Percentiles rank a stretch among this genome's conserved stretches.
Conservation (phyloP, 345 rosid species). For the Excoecaria agallocha region DNA sequence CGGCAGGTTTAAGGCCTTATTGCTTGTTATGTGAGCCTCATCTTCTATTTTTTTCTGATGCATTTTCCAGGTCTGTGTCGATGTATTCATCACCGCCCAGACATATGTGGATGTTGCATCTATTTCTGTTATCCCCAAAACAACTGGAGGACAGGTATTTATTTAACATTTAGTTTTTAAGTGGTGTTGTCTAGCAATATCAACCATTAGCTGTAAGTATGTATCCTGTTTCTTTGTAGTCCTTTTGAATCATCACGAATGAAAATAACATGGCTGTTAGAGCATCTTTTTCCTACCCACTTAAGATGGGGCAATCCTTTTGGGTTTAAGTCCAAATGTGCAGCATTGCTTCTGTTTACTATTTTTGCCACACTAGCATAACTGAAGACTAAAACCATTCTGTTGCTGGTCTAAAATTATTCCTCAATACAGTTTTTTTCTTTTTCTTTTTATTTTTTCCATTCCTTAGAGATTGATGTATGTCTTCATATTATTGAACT, state of each 20-base stretch:
- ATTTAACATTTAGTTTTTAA: background rate
- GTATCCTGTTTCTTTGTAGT: background rate
- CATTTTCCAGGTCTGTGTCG: constrained; percentile 84
- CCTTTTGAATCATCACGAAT: background rate
- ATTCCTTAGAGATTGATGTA: background rate
- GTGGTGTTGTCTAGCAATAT: background rate
- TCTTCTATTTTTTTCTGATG: constrained; percentile 9
- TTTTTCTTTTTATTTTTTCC: background rate
- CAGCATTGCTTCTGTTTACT: background rate
- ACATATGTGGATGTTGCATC: constrained; percentile 89
- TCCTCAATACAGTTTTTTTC: background rate
- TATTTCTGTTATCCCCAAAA: constrained; percentile 79
- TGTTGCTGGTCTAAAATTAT: background rate
- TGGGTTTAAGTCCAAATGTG: background rate
- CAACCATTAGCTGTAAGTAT: background rate
- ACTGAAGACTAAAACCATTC: background rate
- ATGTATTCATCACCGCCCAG: constrained; percentile 83
- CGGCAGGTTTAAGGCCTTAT: background rate
- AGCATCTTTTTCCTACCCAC: background rate
- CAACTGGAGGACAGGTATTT: constrained; percentile 92
- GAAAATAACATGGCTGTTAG: background rate
- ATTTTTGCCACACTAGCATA: background rate
- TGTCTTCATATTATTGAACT: background rate
- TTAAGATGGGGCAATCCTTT: background rate
- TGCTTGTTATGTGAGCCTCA: constrained; percentile 15